Evolutionary conservation across 2,329 filamentous ascomycete genomes (phyloP).

Genomic region (Botrytis paeoniae): DNA sequence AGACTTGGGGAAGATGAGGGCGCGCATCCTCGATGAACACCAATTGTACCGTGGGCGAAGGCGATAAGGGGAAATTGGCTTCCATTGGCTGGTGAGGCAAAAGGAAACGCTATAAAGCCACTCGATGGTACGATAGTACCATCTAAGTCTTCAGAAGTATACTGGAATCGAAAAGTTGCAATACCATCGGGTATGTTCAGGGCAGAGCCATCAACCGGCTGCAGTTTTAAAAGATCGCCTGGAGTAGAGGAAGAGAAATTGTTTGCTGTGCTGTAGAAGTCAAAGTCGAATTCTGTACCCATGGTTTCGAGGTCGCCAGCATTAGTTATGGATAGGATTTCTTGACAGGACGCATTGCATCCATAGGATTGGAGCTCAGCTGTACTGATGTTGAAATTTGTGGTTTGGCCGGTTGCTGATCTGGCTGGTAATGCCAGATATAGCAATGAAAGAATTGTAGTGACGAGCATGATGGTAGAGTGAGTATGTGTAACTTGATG

Average conservation of each 20-base stretch:
- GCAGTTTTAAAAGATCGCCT: background rate
- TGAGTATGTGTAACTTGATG: background rate
- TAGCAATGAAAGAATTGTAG: background rate
- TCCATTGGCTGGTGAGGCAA: background rate
- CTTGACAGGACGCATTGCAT: background rate
- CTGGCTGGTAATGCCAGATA: background rate
- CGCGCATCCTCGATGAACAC: background rate
- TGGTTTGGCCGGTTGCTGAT: background rate
- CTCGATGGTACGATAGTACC: background rate
- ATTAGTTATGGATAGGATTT: background rate
- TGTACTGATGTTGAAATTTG: background rate
- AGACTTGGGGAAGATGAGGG: background rate
- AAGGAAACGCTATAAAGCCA: background rate
- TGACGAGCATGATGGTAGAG: background rate
- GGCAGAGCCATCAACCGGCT: background rate
- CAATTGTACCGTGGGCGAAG: background rate
- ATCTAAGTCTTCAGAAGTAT: background rate
- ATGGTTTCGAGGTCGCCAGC: background rate
- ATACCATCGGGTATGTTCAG: background rate
- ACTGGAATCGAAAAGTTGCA: background rate
- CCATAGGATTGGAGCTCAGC: background rate
- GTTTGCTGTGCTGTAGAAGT: background rate
- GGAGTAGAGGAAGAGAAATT: background rate
- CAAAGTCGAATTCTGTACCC: background rate
- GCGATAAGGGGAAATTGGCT: background rate